Percentiles rank a stretch among this genome's conserved stretches.
phyloP scores from a whole-genome alignment of 805 yeast species.

The Wickerhamiella siamensis region DNA sequence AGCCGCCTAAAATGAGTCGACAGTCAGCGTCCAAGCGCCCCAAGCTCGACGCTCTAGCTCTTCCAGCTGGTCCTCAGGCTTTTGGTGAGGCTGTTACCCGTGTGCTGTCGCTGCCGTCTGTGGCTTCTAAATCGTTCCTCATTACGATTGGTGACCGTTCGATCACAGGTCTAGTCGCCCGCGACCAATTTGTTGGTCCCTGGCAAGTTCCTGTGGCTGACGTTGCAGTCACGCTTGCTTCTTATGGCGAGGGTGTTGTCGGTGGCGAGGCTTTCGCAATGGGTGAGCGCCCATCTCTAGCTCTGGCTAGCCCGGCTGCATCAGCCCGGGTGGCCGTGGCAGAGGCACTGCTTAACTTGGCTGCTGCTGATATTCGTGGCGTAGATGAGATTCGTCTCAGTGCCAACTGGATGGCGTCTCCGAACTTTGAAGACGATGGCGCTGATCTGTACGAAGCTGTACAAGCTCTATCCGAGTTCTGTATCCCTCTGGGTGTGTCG shows the following conservation, averaged over 20 bases:
- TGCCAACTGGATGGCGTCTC: conserved; percentile 99
- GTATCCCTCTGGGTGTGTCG: conserved; percentile 81
- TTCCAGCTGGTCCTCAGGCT: conserved; percentile 20
- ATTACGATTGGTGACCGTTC: conserved; percentile 97
- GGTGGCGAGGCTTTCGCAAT: conserved; percentile 97
- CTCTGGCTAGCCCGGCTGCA: conserved; percentile 75
- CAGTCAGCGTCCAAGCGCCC: conserved; percentile 49
- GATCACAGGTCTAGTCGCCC: conserved; percentile 91
- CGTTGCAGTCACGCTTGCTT: conserved; percentile 89
- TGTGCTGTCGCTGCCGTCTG: conserved; percentile 80
- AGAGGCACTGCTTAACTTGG: conserved; percentile 74
- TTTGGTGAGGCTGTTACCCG: conserved; percentile 59
- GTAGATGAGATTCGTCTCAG: conserved; percentile 68
- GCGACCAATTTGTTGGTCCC: conserved; percentile 98
- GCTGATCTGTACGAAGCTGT: conserved; percentile 91
- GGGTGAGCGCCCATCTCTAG: conserved; percentile 92
- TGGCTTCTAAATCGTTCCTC: conserved; percentile 86
- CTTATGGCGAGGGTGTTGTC: conserved; percentile 59
- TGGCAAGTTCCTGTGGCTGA: conserved; percentile 99
- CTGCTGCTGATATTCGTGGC: conserved; percentile 76
- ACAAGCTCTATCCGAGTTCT: conserved; percentile 88
- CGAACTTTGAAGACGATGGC: conserved; percentile 91
- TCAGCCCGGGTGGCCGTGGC: conserved; percentile 94
- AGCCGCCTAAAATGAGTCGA: conserved; percentile 91
- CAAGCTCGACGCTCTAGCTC: conserved; percentile 24